phyloP scores from a whole-genome alignment of 2,329 filamentous ascomycete genomes.

The Beauveria pseudobassiana region DNA sequence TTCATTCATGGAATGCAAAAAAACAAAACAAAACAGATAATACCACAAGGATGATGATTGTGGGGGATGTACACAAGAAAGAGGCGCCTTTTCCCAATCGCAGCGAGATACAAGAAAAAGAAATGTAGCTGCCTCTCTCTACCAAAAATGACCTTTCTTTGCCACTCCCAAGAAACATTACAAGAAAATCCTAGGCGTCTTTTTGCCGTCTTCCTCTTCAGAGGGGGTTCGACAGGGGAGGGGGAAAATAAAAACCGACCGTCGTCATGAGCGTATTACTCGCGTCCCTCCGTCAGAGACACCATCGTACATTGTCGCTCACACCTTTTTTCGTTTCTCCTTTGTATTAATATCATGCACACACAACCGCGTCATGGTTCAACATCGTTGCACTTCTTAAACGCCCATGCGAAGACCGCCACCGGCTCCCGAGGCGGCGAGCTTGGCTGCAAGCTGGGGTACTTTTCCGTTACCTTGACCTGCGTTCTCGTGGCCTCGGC shows the following conservation, averaged over 20 bases:
- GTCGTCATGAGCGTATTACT: neutral
- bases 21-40: neutral
- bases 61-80: conserved; percentile 7
- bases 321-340: neutral
- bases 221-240: neutral
- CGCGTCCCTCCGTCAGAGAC: neutral
- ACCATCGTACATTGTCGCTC: neutral
- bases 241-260: neutral
- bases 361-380: neutral
- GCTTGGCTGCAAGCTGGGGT: conserved; percentile 67
- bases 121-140: conserved; percentile 5
- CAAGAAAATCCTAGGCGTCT: conserved; percentile 1
- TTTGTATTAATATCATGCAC: neutral
- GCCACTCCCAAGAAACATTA: conserved; percentile 1
- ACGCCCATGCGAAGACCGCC: conserved; percentile 29
- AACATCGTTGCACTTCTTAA: neutral
- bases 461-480: conserved; percentile 83
- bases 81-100: conserved; percentile 3
- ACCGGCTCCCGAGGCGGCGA: conserved; percentile 32
- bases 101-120: conserved; percentile 3
- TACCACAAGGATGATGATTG: neutral
- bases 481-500: conserved; percentile 95
- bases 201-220: neutral
- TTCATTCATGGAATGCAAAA: conserved; percentile 1
- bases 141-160: neutral